Evolutionary conservation across 495 filamentous ascomycete genomes (phyloP).

Genomic region (Gamarada debralockiae): DNA sequence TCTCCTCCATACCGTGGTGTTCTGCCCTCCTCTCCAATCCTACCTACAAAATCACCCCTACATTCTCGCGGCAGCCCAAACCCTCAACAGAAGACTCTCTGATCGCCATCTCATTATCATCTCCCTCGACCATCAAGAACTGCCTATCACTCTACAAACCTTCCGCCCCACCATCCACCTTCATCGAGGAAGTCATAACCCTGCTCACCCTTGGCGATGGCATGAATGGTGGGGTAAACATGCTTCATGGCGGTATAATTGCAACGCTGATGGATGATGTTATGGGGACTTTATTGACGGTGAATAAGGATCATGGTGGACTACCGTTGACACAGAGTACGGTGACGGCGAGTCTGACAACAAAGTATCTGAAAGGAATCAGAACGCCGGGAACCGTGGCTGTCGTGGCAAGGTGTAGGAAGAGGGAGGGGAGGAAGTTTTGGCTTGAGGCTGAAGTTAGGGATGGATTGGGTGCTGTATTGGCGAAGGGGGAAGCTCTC

Average conservation of each 20-base stretch:
- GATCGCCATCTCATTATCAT: conserved; percentile 52
- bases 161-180: background rate
- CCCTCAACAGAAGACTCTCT: conserved; percentile 46
- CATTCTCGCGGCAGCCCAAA: conserved; percentile 41
- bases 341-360: conserved; percentile 58
- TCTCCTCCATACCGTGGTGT: conserved; percentile 55
- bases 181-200: conserved; percentile 37
- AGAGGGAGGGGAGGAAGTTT: conserved; percentile 42
- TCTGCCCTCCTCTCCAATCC: conserved; percentile 40
- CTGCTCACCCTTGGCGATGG: conserved; percentile 50
- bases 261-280: conserved; percentile 56
- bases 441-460: conserved; percentile 38
- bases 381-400: conserved; percentile 48
- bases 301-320: conserved; percentile 34
- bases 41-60: conserved; percentile 31
- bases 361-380: conserved; percentile 50
- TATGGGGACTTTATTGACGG: conserved; percentile 45
- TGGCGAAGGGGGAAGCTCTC: conserved; percentile 43
- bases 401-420: conserved; percentile 38
- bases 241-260: conserved; percentile 59
- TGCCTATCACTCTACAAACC: conserved; percentile 45
- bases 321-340: conserved; percentile 11
- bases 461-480: conserved; percentile 33
- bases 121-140: conserved; percentile 42
- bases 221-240: conserved; percentile 53